These are phyloP conservation scores for Sextonia rubra DNA, from an alignment of 164 flowering plant genomes.

Conservation along the genomic window DNA sequence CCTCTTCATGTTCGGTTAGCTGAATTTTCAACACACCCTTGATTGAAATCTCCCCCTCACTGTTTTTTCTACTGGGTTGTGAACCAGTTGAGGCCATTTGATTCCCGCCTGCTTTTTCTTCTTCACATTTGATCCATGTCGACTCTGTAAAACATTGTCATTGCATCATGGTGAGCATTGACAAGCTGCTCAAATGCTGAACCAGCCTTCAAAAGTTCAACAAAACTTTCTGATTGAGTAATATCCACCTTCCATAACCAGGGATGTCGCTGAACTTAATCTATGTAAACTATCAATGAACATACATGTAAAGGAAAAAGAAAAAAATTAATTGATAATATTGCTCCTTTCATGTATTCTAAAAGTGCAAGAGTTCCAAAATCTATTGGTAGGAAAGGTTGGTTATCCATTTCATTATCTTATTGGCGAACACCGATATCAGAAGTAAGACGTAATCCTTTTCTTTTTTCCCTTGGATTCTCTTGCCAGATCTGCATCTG, in stretches of 20 bases:
- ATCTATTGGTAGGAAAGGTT: neutral
- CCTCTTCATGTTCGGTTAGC: constrained; percentile 72
- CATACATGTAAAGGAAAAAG: too few species aligned
- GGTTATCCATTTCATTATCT: too few species aligned
- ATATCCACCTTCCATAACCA: constrained; percentile 74
- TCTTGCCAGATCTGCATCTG: too few species aligned
- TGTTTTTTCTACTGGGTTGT: constrained; percentile 14
- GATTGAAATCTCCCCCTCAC: constrained; percentile 38
- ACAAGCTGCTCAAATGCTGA: constrained; percentile 75
- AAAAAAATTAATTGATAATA: neutral
- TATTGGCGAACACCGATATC: neutral
- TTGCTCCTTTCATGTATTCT: too few species aligned
- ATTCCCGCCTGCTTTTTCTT: constrained; percentile 4
- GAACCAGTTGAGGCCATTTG: constrained; percentile 11
- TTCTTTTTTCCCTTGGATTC: too few species aligned
- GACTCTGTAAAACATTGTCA: constrained; percentile 28
- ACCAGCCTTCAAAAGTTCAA: constrained; percentile 54
- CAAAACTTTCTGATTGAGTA: constrained; percentile 64
- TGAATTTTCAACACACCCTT: constrained; percentile 38
- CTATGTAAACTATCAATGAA: neutral
- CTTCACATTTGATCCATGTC: constrained; percentile 9
- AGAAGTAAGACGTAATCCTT: too few species aligned
- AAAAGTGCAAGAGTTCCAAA: too few species aligned
- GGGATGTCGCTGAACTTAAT: neutral
- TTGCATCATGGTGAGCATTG: constrained; percentile 62